Evolutionary conservation across 164 flowering plant species (phyloP).

Genomic region (Tinospora cordifolia): DNA sequence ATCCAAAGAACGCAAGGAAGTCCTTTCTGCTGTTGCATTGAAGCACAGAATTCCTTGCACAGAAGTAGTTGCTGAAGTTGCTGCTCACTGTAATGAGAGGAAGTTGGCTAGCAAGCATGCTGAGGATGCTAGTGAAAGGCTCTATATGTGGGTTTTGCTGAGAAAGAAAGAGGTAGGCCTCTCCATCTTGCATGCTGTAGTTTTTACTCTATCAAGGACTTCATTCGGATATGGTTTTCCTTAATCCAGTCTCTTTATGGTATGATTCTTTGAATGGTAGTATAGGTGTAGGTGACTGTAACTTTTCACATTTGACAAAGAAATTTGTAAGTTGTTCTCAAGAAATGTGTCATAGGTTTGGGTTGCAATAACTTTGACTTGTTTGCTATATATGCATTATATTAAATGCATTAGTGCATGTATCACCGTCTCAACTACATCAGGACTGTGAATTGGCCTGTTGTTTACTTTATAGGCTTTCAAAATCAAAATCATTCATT

Average conservation of each 20-base stretch:
- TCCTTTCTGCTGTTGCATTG: constrained; percentile 48
- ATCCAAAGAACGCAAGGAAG: constrained; percentile 48
- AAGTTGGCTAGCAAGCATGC: constrained; percentile 63
- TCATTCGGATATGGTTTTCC: not conserved
- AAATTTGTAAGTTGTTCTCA: no score
- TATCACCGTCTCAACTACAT: no score
- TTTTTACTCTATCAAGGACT: not conserved
- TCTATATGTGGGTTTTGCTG: constrained; percentile 73
- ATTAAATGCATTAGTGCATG: no score
- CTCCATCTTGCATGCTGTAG: not conserved
- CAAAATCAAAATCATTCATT: no score
- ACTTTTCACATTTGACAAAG: no score
- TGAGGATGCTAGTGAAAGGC: constrained; percentile 62
- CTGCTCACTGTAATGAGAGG: constrained; percentile 65
- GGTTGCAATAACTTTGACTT: no score
- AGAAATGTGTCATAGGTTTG: no score
- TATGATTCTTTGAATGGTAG: no score
- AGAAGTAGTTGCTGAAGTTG: constrained; percentile 48
- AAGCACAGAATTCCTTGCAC: constrained; percentile 45
- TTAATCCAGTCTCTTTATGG: not conserved
- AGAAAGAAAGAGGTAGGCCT: constrained; percentile 61
- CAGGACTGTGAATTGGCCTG: no score
- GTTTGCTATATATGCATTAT: no score
- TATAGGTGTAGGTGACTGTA: no score
- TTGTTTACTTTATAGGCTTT: no score